These are phyloP conservation scores for Podospora comata DNA, from an alignment of 495 filamentous ascomycete genomes.

Conservation along the genomic window DNA sequence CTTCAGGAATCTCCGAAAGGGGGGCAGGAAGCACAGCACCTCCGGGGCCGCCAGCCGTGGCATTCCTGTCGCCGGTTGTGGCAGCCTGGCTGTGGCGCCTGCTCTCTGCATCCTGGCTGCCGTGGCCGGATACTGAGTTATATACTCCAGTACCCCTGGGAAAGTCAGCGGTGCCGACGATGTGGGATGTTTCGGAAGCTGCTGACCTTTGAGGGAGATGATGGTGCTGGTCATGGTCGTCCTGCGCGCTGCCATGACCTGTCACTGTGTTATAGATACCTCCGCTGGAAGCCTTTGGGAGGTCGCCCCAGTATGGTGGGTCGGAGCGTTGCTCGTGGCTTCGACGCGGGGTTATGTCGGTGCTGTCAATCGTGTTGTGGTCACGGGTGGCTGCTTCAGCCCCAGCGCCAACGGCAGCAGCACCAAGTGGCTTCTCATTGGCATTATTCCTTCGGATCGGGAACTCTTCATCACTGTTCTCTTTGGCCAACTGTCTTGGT, in stretches of 20 bases:
- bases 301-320: constrained; percentile 37
- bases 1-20: constrained; percentile 19
- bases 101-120: constrained; percentile 29
- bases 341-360: constrained; percentile 15
- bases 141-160: constrained; percentile 27
- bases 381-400: background rate
- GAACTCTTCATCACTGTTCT: background rate
- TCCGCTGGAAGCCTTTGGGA: constrained; percentile 33
- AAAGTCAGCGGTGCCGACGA: constrained; percentile 21
- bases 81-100: constrained; percentile 15
- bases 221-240: constrained; percentile 35
- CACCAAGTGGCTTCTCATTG: background rate
- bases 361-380: background rate
- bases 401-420: background rate
- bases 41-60: background rate
- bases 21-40: constrained; percentile 15
- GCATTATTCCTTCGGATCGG: background rate
- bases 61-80: constrained; percentile 11
- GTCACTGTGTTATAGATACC: constrained; percentile 42
- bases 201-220: constrained; percentile 23
- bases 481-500: background rate
- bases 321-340: background rate
- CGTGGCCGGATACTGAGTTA: constrained; percentile 29
- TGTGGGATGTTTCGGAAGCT: constrained; percentile 19
- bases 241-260: constrained; percentile 42